A percentile compares a stretch with the other conserved stretches of the same genome.
Conservation (phyloP, 2,329 filamentous ascomycete genomes). For the Sphaerulina vaccinii region DNA sequence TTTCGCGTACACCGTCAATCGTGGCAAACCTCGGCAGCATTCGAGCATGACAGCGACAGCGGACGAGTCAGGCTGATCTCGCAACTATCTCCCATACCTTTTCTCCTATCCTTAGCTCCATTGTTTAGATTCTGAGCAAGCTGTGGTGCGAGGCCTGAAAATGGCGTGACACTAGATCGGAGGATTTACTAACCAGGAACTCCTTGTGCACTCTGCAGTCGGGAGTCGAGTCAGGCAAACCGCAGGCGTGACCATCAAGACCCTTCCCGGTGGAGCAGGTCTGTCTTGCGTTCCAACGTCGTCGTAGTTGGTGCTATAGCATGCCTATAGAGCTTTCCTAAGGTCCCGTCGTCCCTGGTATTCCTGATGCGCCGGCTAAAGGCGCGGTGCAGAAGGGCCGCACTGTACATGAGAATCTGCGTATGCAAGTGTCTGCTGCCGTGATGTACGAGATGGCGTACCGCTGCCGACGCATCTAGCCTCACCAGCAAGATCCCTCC, state of each 20-base stretch:
- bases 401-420: constrained; percentile 18
- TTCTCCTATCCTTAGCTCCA: neutral
- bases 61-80: too few relatives aligned
- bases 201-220: too few relatives aligned
- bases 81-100: too few relatives aligned
- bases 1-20: constrained; percentile 1
- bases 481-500: constrained; percentile 20
- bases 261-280: constrained; percentile 3
- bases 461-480: constrained; percentile 25
- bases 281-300: neutral
- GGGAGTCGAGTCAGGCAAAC: constrained; percentile 14
- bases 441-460: constrained; percentile 24
- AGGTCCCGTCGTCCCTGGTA: constrained; percentile 20
- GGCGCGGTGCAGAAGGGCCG: constrained; percentile 20
- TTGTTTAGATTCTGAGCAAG: constrained; percentile 16
- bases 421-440: constrained; percentile 25
- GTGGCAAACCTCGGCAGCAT: neutral
- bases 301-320: neutral
- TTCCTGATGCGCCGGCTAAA: constrained; percentile 17
- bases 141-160: constrained; percentile 7
- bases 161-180: constrained; percentile 20
- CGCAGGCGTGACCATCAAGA: constrained; percentile 2
- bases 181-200: too few relatives aligned
- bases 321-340: neutral
- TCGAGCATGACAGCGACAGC: neutral